These are phyloP conservation scores for Iberis amara DNA, from an alignment of 441 rosid genomes.

Conservation along the genomic window DNA sequence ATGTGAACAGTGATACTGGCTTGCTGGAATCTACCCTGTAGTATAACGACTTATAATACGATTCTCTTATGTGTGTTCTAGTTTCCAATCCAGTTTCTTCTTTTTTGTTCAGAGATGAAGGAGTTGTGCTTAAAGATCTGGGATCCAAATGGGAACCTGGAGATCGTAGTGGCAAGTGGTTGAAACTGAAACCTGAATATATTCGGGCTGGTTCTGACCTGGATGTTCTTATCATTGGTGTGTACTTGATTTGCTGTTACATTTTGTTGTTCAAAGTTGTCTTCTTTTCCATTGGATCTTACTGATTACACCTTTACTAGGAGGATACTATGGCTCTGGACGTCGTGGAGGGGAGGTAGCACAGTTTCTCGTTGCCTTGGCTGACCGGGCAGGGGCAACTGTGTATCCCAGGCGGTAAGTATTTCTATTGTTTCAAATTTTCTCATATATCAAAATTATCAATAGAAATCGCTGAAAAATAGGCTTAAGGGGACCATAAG, in stretches of 20 bases:
- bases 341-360: slow-evolving; percentile 99
- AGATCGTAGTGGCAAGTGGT: slow-evolving; percentile 97
- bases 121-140: slow-evolving; percentile 79
- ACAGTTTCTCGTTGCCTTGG: slow-evolving; percentile 89
- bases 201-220: slow-evolving; percentile 78
- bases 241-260: slow-evolving; percentile 20
- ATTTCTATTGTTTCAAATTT: slow-evolving; percentile 6
- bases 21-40: slow-evolving; percentile 3
- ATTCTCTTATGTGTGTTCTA: background rate
- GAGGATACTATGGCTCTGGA: slow-evolving; percentile 98
- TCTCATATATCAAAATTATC: slow-evolving; percentile 2
- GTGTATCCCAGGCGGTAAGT: slow-evolving; percentile 70
- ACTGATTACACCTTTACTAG: slow-evolving; percentile 34
- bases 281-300: background rate
- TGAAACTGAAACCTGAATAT: slow-evolving; percentile 94
- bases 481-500: slow-evolving; percentile 6
- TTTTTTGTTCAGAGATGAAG: slow-evolving; percentile 71
- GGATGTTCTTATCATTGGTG: slow-evolving; percentile 90
- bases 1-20: slow-evolving; percentile 7
- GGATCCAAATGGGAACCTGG: slow-evolving; percentile 96
- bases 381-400: slow-evolving; percentile 61
- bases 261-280: slow-evolving; percentile 6
- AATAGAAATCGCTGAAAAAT: background rate
- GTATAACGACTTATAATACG: background rate
- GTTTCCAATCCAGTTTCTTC: slow-evolving; percentile 1